Conservation (phyloP, 2,329 filamentous ascomycete genomes). For the Scedosporium dehoogii region DNA sequence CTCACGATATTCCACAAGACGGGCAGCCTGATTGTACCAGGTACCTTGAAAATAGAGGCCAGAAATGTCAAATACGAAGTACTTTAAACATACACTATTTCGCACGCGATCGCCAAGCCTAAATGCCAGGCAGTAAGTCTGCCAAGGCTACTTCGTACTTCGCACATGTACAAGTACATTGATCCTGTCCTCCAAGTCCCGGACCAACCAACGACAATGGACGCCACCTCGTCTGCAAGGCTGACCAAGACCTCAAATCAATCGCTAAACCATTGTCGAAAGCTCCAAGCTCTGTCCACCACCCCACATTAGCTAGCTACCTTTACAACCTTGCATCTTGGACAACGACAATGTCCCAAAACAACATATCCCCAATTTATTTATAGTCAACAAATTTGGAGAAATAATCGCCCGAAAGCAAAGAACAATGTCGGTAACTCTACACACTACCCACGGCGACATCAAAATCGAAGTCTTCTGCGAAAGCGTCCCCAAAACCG, state of each 20-base stretch:
- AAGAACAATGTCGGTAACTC: constrained; percentile 50
- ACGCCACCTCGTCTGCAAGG: not conserved
- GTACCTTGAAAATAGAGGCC: too few species aligned
- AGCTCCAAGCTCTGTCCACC: too few species aligned
- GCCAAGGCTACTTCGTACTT: too few species aligned
- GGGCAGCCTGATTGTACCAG: too few species aligned
- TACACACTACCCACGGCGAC: constrained; percentile 83
- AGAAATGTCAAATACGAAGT: too few species aligned
- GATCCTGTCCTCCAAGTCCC: not conserved
- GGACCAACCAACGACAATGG: not conserved
- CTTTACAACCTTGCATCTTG: not conserved
- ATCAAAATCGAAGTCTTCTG: constrained; percentile 96
- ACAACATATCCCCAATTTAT: not conserved
- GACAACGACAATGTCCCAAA: not conserved
- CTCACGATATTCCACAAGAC: too few species aligned
- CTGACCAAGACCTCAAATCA: not conserved
- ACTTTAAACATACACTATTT: too few species aligned
- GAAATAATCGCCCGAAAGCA: not conserved
- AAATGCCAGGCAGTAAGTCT: too few species aligned
- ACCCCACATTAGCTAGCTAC: not conserved
- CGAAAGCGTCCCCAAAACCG: constrained; percentile 85
- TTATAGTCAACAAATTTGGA: not conserved
- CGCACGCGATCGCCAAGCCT: too few species aligned
- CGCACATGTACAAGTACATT: too few species aligned
- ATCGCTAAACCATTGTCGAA: too few species aligned